phyloP scores from a whole-genome alignment of 140 eudicot genomes.

The Flaveria floridana region DNA sequence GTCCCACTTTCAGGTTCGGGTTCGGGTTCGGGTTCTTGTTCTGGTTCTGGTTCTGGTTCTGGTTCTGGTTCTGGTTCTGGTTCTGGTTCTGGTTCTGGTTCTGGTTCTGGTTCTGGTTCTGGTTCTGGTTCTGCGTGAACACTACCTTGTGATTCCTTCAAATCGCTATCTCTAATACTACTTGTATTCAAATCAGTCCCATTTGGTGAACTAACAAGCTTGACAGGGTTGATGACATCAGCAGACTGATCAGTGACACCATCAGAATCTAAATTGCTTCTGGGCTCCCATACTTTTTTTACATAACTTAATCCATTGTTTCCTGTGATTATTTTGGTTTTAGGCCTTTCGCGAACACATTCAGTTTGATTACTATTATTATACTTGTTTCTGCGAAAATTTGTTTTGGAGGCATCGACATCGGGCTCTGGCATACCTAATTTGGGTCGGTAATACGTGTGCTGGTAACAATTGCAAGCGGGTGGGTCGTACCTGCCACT shows the following conservation, averaged over 20 bases:
- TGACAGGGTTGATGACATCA: slow-evolving; percentile 40
- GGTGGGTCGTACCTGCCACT: slow-evolving; percentile 44
- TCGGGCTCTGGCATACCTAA: slow-evolving; percentile 46
- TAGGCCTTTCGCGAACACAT: slow-evolving; percentile 48
- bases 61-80: no score
- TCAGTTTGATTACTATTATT: slow-evolving; percentile 37
- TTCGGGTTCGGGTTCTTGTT: no score
- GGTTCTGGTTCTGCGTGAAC: slow-evolving; percentile 29
- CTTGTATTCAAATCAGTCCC: slow-evolving; percentile 19
- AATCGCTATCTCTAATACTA: slow-evolving; percentile 32
- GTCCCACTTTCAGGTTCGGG: slow-evolving; percentile 34
- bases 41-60: background rate
- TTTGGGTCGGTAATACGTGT: slow-evolving; percentile 58
- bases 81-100: no score
- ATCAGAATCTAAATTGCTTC: slow-evolving; percentile 62
- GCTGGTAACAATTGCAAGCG: slow-evolving; percentile 55
- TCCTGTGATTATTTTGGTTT: slow-evolving; percentile 37
- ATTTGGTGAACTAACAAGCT: slow-evolving; percentile 27
- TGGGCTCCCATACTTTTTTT: slow-evolving; percentile 91
- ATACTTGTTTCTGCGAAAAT: slow-evolving; percentile 49
- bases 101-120: background rate
- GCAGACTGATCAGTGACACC: slow-evolving; percentile 46
- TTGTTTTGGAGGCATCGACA: slow-evolving; percentile 49
- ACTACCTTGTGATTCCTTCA: slow-evolving; percentile 28
- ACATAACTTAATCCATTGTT: slow-evolving; percentile 32